A percentile compares a stretch with the other conserved stretches of the same genome.
phyloP scores from a whole-genome alignment of 1,284 basidiomycete species.

The Apiotrichum laibachii region DNA sequence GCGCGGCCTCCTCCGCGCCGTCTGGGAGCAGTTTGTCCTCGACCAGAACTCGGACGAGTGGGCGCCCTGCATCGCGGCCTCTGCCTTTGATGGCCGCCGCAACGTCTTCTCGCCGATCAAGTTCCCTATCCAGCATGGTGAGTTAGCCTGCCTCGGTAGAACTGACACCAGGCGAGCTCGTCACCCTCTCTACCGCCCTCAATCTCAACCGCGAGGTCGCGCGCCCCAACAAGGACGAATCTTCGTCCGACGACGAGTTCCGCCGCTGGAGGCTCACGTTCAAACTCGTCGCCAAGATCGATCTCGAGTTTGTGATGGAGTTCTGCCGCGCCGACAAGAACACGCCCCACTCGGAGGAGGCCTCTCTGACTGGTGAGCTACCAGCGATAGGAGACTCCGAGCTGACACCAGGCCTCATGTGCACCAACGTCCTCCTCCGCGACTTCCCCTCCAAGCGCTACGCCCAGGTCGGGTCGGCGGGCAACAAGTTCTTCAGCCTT shows the following conservation, averaged over 20 bases:
- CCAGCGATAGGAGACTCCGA: background rate
- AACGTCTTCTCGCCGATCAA: conserved; percentile 40
- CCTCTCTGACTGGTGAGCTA: conserved; percentile 38
- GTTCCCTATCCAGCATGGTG: conserved; percentile 32
- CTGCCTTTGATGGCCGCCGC: conserved; percentile 41
- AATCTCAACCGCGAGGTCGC: conserved; percentile 34
- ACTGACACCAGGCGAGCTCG: conserved; percentile 4
- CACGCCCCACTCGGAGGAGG: conserved; percentile 29
- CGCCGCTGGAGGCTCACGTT: conserved; percentile 36
- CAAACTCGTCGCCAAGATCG: conserved; percentile 40
- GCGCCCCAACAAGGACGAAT: conserved; percentile 16
- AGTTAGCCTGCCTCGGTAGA: background rate
- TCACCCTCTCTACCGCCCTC: conserved; percentile 28
- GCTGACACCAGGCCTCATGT: conserved; percentile 32
- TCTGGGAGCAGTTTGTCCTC: conserved; percentile 34
- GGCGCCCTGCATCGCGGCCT: conserved; percentile 22
- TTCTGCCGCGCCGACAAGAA: conserved; percentile 38
- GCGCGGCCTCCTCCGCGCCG: conserved; percentile 28
- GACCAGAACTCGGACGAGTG: conserved; percentile 27
- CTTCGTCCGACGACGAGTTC: conserved; percentile 37
- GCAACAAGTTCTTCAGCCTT: conserved; percentile 44
- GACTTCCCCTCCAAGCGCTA: conserved; percentile 40
- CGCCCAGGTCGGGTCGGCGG: conserved; percentile 41
- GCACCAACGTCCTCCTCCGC: conserved; percentile 44
- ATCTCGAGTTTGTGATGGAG: conserved; percentile 40